Evolutionary conservation across 192 early-diverging fungal genomes (phyloP).

Genomic region (Thamnidium elegans): DNA sequence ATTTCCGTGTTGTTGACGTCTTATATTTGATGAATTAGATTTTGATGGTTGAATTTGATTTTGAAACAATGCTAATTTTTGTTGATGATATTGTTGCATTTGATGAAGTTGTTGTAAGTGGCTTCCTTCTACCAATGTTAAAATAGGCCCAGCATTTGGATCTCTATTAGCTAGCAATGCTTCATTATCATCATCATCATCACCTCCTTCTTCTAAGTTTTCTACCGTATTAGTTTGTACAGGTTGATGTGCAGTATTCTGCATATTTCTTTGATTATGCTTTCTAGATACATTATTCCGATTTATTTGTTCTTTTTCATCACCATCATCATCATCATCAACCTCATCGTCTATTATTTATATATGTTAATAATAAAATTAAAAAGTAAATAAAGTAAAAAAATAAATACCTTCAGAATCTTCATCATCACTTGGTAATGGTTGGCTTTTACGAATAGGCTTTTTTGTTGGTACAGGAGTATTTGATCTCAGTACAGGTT

Average conservation of each 20-base stretch:
- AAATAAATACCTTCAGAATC: conserved; percentile 15
- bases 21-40: conserved; percentile 1
- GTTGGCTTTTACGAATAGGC: conserved; percentile 15
- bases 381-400: too few species aligned
- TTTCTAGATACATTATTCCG: not conserved
- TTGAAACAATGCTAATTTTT: conserved; percentile 23
- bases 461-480: conserved; percentile 8
- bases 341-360: conserved; percentile 17
- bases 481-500: not conserved
- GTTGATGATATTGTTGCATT: conserved; percentile 24
- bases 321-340: conserved; percentile 20
- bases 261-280: not conserved
- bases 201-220: not conserved
- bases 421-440: conserved; percentile 32
- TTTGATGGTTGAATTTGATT: conserved; percentile 12
- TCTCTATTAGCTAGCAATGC: not conserved
- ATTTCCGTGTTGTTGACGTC: conserved; percentile 2
- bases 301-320: conserved; percentile 13
- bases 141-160: conserved; percentile 2
- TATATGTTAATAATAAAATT: conserved; percentile 1
- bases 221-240: not conserved
- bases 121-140: conserved; percentile 7
- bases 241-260: not conserved
- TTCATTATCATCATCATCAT: conserved; percentile 8
- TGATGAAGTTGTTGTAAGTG: conserved; percentile 26